phyloP scores from a whole-genome alignment of 768 basidiomycete genomes.

The Hygrocybe punicea region DNA sequence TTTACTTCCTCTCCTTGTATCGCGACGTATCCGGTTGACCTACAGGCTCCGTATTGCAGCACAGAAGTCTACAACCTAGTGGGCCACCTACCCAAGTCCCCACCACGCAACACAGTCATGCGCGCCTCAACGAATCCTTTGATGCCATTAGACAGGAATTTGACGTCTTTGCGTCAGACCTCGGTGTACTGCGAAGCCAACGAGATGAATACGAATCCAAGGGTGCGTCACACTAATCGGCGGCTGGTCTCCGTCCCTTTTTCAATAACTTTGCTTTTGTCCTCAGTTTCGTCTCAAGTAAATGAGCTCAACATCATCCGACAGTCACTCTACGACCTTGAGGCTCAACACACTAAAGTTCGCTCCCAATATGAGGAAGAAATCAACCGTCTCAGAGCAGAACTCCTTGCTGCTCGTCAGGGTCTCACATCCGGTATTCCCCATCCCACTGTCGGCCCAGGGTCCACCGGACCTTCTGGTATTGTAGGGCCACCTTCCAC shows the following conservation, averaged over 20 bases:
- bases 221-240: conserved; percentile 49
- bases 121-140: conserved; percentile 72
- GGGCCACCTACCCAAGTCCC: conserved; percentile 44
- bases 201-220: conserved; percentile 88
- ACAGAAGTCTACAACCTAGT: conserved; percentile 54
- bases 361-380: conserved; percentile 87
- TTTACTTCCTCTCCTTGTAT: conserved; percentile 9
- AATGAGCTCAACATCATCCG: conserved; percentile 88
- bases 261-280: conserved; percentile 3
- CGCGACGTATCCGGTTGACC: neutral
- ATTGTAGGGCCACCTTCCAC: conserved; percentile 8
- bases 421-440: conserved; percentile 23
- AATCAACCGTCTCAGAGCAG: conserved; percentile 63
- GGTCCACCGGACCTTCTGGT: conserved; percentile 15
- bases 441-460: conserved; percentile 37
- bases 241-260: neutral
- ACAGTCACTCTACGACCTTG: conserved; percentile 87
- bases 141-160: conserved; percentile 84
- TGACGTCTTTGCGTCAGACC: conserved; percentile 67
- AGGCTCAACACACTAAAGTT: conserved; percentile 81
- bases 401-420: conserved; percentile 55
- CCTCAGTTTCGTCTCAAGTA: conserved; percentile 72
- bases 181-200: conserved; percentile 65
- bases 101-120: conserved; percentile 35
- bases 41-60: conserved; percentile 29